Evolutionary conservation across 2,329 filamentous ascomycete genomes (phyloP).

Genomic region (Clarireedia paspali): DNA sequence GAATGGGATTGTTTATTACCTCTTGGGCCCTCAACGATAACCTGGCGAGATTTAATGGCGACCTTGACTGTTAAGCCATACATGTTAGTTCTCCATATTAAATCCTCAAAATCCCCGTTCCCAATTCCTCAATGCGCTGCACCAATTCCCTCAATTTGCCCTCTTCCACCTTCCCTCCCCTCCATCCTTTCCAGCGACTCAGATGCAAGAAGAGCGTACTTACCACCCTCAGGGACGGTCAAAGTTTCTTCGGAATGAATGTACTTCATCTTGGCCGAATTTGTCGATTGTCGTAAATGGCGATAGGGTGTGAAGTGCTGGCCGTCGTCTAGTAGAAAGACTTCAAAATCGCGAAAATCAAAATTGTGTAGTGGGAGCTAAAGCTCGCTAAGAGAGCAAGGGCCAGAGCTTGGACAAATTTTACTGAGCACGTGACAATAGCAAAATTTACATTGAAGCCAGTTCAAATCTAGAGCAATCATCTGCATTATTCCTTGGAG

Average conservation of each 20-base stretch:
- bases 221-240: conserved; percentile 94
- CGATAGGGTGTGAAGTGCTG: conserved; percentile 8
- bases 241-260: conserved; percentile 97
- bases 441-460: too few species aligned
- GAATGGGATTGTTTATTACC: conserved; percentile 44
- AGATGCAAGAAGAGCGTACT: conserved; percentile 35
- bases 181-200: background rate
- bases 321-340: conserved; percentile 10
- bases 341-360: conserved; percentile 8
- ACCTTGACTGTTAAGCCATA: conserved; percentile 71
- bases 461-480: too few species aligned
- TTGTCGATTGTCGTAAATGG: conserved; percentile 19
- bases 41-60: conserved; percentile 89
- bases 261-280: conserved; percentile 86
- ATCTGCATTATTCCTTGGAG: too few species aligned
- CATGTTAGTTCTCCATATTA: conserved; percentile 30
- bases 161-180: background rate
- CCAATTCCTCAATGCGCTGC: conserved; percentile 1
- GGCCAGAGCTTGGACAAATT: conserved; percentile 1
- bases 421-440: background rate
- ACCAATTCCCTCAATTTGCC: conserved; percentile 8
- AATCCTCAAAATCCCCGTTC: background rate
- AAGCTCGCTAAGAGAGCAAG: conserved; percentile 6
- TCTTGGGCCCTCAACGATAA: conserved; percentile 95
- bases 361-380: conserved; percentile 9